Conservation (phyloP, 2,329 filamentous ascomycete species). For the Colletotrichum sp. region DNA sequence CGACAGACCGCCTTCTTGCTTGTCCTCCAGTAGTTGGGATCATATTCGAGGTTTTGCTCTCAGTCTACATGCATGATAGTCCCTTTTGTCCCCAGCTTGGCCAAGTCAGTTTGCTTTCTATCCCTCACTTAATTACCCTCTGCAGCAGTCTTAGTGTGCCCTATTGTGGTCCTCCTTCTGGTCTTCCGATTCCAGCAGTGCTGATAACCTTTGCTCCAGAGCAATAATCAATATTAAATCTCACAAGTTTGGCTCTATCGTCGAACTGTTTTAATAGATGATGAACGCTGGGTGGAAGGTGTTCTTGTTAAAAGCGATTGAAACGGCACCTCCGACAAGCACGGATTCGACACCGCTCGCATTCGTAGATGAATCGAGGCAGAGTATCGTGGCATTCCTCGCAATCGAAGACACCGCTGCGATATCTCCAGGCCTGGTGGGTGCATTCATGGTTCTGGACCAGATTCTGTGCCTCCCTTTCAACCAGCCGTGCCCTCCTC, state of each 20-base stretch:
- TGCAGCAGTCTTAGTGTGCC: background rate
- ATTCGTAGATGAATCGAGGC: conserved; percentile 49
- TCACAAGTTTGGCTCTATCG: too few species aligned
- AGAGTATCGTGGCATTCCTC: conserved; percentile 48
- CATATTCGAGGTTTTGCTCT: conserved; percentile 26
- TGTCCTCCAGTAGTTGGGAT: too few species aligned
- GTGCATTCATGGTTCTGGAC: conserved; percentile 44
- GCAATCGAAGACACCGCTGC: conserved; percentile 40
- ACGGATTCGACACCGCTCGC: conserved; percentile 46
- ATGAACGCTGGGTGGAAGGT: background rate
- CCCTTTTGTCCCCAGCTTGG: background rate
- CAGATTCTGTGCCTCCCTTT: conserved; percentile 29
- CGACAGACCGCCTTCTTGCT: too few species aligned
- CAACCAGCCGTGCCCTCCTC: conserved; percentile 18
- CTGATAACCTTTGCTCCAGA: background rate
- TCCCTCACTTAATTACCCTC: background rate
- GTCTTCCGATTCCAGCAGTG: background rate
- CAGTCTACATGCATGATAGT: background rate
- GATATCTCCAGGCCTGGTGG: conserved; percentile 39
- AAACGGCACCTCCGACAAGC: conserved; percentile 51
- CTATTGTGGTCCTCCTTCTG: background rate
- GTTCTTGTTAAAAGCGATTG: conserved; percentile 35
- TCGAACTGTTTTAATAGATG: background rate
- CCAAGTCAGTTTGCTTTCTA: background rate
- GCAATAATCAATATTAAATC: background rate